These are phyloP conservation scores for Fusarium dlaminii DNA, from an alignment of 2,329 filamentous ascomycete species.

Conservation along the genomic window DNA sequence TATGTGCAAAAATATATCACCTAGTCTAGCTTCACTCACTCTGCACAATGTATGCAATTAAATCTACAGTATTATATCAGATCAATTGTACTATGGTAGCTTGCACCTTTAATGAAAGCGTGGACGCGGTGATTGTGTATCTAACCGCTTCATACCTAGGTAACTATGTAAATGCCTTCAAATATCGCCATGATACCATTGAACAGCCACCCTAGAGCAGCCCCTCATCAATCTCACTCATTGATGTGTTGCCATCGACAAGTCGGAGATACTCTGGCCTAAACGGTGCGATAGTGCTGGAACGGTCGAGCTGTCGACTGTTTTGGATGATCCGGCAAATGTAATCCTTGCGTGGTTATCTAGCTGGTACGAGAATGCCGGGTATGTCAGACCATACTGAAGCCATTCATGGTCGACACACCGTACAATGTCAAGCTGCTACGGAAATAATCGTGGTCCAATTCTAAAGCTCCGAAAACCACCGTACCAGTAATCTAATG, in stretches of 20 bases:
- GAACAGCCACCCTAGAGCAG: constrained; percentile 16
- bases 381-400: constrained; percentile 33
- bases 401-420: constrained; percentile 24
- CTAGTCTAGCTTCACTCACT: neutral
- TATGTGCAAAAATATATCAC: neutral
- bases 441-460: constrained; percentile 7
- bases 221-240: neutral
- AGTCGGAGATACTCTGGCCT: neutral
- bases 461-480: neutral
- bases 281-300: constrained; percentile 3
- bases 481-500: neutral
- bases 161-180: neutral
- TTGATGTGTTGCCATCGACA: neutral
- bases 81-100: neutral
- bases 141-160: neutral
- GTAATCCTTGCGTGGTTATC: constrained; percentile 7
- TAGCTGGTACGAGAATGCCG: constrained; percentile 30
- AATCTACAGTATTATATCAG: neutral
- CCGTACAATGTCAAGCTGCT: constrained; percentile 9
- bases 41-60: neutral
- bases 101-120: neutral
- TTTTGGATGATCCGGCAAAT: constrained; percentile 4
- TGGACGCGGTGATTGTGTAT: neutral
- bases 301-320: constrained; percentile 9
- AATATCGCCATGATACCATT: neutral